A percentile compares a stretch with the other conserved stretches of the same genome.
phyloP scores from a whole-genome alignment of 805 yeast species.

The Candida berthetii region DNA sequence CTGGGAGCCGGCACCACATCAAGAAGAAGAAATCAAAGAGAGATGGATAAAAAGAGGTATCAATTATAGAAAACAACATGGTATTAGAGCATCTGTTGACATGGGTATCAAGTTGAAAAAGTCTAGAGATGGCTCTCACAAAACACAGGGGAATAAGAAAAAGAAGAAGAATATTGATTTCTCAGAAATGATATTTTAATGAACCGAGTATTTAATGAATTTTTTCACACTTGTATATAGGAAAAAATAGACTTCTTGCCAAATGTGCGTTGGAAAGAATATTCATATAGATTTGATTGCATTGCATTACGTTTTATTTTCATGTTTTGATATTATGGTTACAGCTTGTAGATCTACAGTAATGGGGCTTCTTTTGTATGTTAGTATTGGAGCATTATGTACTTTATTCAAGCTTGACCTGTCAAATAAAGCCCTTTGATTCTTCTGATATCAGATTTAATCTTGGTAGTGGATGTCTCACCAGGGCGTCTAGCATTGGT shows the following conservation, averaged over 20 bases:
- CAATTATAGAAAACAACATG: constrained; percentile 18
- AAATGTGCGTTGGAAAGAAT: too few species aligned
- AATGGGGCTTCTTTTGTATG: too few species aligned
- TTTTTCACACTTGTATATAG: neutral
- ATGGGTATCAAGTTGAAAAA: too few species aligned
- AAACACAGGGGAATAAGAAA: neutral
- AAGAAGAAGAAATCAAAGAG: constrained; percentile 34
- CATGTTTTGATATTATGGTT: too few species aligned
- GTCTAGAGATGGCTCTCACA: too few species aligned
- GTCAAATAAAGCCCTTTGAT: constrained; percentile 35
- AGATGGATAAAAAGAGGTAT: constrained; percentile 52
- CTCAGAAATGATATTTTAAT: neutral
- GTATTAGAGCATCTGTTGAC: neutral
- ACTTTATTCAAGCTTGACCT: constrained; percentile 24
- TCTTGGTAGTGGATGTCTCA: constrained; percentile 12
- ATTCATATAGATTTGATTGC: too few species aligned
- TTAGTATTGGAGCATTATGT: too few species aligned
- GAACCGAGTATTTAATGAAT: neutral
- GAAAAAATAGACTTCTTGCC: too few species aligned
- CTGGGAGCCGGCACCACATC: constrained; percentile 66
- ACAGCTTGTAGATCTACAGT: too few species aligned
- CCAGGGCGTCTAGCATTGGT: constrained; percentile 17
- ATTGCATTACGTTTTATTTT: too few species aligned
- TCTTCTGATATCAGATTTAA: constrained; percentile 25
- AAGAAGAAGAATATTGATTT: constrained; percentile 1